Percentiles rank a stretch among this genome's conserved stretches.
Conservation (phyloP, 139 green algal species). For the Marvania coccoides region DNA sequence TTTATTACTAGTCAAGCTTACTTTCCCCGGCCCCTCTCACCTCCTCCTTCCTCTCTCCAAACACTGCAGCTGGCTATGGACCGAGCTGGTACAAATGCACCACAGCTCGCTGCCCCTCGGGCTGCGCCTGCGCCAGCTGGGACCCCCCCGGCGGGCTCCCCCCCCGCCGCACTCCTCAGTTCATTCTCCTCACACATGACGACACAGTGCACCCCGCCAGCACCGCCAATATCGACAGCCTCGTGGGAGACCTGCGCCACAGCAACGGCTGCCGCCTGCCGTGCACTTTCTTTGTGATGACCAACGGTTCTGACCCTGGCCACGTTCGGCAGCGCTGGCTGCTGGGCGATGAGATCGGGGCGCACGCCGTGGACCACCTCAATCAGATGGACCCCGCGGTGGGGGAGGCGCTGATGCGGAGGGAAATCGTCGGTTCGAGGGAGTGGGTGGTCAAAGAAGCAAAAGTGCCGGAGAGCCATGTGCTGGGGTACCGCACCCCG, state of each 20-base stretch:
- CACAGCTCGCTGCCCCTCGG: too few species aligned
- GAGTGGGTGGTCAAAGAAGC: background rate
- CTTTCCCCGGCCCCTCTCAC: too few species aligned
- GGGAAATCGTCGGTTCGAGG: background rate
- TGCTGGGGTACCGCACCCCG: background rate
- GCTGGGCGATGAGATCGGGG: background rate
- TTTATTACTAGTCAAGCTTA: too few species aligned
- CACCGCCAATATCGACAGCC: background rate
- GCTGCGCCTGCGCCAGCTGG: too few species aligned
- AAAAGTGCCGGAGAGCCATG: background rate
- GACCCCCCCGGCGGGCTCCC: constrained; percentile 4
- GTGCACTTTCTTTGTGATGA: background rate
- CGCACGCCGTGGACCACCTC: background rate
- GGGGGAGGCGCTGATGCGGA: background rate
- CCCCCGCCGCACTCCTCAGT: constrained; percentile 1
- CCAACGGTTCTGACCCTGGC: background rate
- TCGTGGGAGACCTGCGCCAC: background rate
- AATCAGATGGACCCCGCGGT: background rate
- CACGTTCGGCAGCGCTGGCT: background rate
- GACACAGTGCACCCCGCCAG: background rate
- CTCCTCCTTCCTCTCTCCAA: background rate
- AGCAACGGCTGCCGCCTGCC: background rate
- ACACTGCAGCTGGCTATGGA: background rate
- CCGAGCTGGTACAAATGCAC: too few species aligned
- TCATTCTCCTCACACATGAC: constrained; percentile 13